Percentiles rank a stretch among this genome's conserved stretches.
Conservation (phyloP, 1,284 basidiomycete genomes). For the Puccinia triticina region DNA sequence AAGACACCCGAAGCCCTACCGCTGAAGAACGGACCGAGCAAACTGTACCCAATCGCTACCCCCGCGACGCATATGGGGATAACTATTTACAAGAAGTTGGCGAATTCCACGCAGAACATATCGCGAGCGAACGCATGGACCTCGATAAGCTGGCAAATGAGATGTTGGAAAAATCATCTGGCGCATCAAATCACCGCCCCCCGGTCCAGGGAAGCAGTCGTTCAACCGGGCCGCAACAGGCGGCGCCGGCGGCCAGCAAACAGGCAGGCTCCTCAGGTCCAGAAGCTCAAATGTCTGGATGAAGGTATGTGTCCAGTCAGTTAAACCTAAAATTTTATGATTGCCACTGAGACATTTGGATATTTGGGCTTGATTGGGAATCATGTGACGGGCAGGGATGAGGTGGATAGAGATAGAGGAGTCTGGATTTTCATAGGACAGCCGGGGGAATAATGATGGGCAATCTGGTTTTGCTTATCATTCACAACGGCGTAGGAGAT, state of each 20-base stretch:
- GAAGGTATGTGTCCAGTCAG: background rate
- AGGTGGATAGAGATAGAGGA: background rate
- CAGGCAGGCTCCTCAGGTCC: background rate
- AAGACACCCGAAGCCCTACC: background rate
- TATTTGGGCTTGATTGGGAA: background rate
- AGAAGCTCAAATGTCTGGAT: background rate
- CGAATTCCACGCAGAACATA: background rate
- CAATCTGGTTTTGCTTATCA: background rate
- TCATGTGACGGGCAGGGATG: background rate
- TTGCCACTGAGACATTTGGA: background rate
- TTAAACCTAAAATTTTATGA: background rate
- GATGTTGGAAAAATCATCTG: background rate
- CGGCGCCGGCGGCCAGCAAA: background rate
- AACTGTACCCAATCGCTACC: background rate
- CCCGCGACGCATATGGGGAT: background rate
- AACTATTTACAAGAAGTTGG: background rate
- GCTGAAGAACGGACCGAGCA: background rate
- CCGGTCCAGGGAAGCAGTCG: background rate
- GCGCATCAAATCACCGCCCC: background rate
- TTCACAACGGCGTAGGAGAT: background rate
- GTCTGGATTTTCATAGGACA: background rate
- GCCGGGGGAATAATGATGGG: background rate
- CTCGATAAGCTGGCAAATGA: background rate
- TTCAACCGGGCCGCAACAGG: background rate
- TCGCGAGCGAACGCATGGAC: background rate